Evolutionary conservation across 805 yeast species (phyloP), one percentile per base, ranked within the genome.

Genomic region (Lipomyces anomalus): DNA sequence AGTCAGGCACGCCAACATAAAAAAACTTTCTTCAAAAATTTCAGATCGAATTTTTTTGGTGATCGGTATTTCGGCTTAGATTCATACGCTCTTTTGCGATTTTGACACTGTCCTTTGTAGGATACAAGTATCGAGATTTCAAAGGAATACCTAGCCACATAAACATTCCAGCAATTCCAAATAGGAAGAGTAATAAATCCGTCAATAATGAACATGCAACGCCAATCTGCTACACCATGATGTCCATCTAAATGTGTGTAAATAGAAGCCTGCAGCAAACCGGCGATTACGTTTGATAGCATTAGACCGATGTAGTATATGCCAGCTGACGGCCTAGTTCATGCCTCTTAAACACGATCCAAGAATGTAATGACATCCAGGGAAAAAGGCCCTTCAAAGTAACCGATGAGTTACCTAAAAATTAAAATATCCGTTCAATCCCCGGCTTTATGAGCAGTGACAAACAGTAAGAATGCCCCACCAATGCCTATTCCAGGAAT

Each of bases 131-230:
- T 44, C 74, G 73, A 57, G 80, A 73, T 43, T 71, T 68, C 41
- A 70, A 64, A 4, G 87, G 86, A 17, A 84, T 80, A 40, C 86
- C 87, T 6, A 87, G 88, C 50, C 79, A 64, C 56, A 69, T 53
- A 57, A 73, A 75, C 47, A 71, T 68, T 0, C 83, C 84, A 41
- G 75, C 48, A 5, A 81, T 7, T 4, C 81, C 83, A 30, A n/a
- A 82, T 74, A 2, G 70, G 76, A 22, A 80, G 56, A 4, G 82
- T 76, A 40, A 82, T 71, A 39, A 76, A 57, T 9, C 80, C 81
- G 59, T 80, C 85, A 50, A 82, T 70, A 38, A 82, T 75, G 57
- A 79, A 82, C 59, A 79, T 76, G 87, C 87, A 82, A 67, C 80
- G 70, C 87, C 87, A 82, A 9, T 84, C 79, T 6, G 71, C 70